phyloP scores from a whole-genome alignment of 257 asterid species.

The Primulina huaijiensis region DNA sequence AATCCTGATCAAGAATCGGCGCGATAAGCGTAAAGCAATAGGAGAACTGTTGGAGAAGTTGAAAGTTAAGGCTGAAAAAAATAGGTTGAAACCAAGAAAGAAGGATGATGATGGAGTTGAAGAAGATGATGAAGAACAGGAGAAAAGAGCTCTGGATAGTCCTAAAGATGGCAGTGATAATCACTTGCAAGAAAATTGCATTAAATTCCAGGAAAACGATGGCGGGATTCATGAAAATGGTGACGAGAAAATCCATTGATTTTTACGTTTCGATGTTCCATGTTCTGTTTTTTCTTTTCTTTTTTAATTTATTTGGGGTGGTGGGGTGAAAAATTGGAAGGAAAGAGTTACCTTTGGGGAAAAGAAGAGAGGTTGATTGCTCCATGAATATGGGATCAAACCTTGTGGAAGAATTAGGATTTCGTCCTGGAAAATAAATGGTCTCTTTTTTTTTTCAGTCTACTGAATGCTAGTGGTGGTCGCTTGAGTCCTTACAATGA shows the following conservation, averaged over 20 bases:
- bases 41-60: conserved; percentile 50
- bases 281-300: no score
- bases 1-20: conserved; percentile 73
- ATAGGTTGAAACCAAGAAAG: conserved; percentile 8
- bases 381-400: no score
- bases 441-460: neutral
- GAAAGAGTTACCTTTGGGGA: no score
- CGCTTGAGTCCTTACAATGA: no score
- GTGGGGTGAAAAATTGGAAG: no score
- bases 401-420: no score
- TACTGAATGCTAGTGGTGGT: neutral
- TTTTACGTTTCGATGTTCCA: no score
- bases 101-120: conserved; percentile 22
- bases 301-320: no score
- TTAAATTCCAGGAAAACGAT: conserved; percentile 11
- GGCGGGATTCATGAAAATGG: conserved; percentile 9
- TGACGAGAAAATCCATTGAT: conserved; percentile 23
- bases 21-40: conserved; percentile 54
- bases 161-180: conserved; percentile 30
- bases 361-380: no score
- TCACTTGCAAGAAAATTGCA: conserved; percentile 24
- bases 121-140: conserved; percentile 38
- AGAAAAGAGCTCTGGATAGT: conserved; percentile 58
- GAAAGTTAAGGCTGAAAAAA: conserved; percentile 47
- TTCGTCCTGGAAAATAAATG: no score